Percentiles rank a stretch among this genome's conserved stretches.
These are phyloP conservation scores for Pseudocercospora macadamiae DNA, from an alignment of 2,329 filamentous ascomycete genomes.

Conservation along the genomic window DNA sequence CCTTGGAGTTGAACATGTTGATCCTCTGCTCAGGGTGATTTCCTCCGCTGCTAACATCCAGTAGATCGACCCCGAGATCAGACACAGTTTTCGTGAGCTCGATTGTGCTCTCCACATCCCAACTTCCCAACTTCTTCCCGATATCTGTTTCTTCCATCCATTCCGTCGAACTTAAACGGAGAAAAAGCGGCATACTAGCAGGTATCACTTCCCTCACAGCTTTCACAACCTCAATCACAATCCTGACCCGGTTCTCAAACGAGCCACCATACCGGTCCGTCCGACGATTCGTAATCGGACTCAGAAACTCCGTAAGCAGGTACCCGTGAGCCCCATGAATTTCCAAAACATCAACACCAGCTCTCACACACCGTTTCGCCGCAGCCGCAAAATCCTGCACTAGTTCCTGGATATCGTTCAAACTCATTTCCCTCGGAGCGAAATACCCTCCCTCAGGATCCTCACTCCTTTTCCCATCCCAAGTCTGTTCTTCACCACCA, in stretches of 20 bases:
- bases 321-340: slow-evolving; percentile 82
- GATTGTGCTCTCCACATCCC: slow-evolving; percentile 67
- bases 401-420: slow-evolving; percentile 66
- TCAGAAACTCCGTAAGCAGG: slow-evolving; percentile 70
- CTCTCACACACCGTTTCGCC: slow-evolving; percentile 55
- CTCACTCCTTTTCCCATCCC: slow-evolving; percentile 39
- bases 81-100: slow-evolving; percentile 69
- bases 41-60: slow-evolving; percentile 80
- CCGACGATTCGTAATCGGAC: slow-evolving; percentile 68
- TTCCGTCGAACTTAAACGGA: slow-evolving; percentile 72
- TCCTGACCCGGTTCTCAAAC: slow-evolving; percentile 70
- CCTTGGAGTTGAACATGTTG: slow-evolving; percentile 43
- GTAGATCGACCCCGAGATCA: slow-evolving; percentile 74
- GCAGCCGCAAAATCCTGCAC: slow-evolving; percentile 66
- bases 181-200: slow-evolving; percentile 68
- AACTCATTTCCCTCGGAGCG: slow-evolving; percentile 56
- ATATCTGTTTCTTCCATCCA: slow-evolving; percentile 68
- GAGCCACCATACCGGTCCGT: slow-evolving; percentile 68
- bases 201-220: slow-evolving; percentile 61
- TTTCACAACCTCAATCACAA: slow-evolving; percentile 66
- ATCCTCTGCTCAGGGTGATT: slow-evolving; percentile 60
- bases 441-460: slow-evolving; percentile 41
- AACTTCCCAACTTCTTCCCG: slow-evolving; percentile 59
- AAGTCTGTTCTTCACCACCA: slow-evolving; percentile 45
- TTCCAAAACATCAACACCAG: slow-evolving; percentile 77